Base-by-base conservation (phyloP, 1,284 basidiomycete genomes). In the Fereydounia khargensis region DNA sequence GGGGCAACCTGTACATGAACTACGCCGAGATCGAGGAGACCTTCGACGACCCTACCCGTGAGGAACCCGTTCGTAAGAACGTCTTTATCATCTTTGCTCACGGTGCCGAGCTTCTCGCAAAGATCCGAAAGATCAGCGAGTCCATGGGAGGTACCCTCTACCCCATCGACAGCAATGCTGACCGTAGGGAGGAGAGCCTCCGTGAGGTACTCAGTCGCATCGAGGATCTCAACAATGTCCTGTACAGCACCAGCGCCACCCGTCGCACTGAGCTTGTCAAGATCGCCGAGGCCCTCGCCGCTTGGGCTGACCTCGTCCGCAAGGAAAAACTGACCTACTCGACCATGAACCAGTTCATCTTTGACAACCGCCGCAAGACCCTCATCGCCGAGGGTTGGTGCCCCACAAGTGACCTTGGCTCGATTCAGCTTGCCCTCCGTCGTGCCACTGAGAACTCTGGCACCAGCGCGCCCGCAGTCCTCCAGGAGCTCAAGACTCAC, bases 21-120 rank as follows among this genome's bases (percentile, higher is more conserved):
- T 91, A 97, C 78, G 74, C 77, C 59, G 92, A 98, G 78, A 98
- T 99, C 68, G 83, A 84, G 33, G 88, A 94, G 68, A 88, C 91
- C 1, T 96, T 98, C 72, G 82, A 91, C 48, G 88, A 97, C 72
- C 86, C 91, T 13, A 81, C 81, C 33, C 87, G 86, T 2, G 77
- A 74, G 18, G 68, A 72, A 41, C 66, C 72, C 18, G 63, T 74
- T 18, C 65, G 54, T 53, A 99, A 98, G 83, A 92, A 97, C 66
- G 95, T 98, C 33, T 99, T 99, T 80, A 95, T 99, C 80, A 97
- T 99, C 77, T 99, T 99, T 73, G 95, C 94, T 0, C 95, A 99
- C 70, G 95, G 95, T 25, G 85, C 90, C 38, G 86, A 88, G 32
- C 82, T 98, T 17, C 84, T 98, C 22, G 84, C 88, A 66, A 99